phyloP scores from a whole-genome alignment of 2,329 filamentous ascomycete genomes.

The Capronia americana region DNA sequence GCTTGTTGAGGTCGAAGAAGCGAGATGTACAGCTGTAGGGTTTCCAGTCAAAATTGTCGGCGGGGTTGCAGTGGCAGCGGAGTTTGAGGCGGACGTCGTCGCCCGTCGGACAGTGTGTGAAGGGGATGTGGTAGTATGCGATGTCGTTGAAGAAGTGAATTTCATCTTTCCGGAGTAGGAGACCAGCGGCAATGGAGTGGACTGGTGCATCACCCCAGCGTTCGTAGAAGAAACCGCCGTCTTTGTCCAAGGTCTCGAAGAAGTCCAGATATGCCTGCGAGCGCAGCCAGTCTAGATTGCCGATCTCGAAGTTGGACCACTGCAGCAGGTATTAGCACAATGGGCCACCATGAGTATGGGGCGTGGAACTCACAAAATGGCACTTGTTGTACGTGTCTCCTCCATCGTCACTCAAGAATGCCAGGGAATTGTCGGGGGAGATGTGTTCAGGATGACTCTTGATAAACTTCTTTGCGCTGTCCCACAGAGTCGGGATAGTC shows the following conservation, averaged over 20 bases:
- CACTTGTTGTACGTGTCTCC: conserved; percentile 96
- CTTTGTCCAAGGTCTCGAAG: conserved; percentile 84
- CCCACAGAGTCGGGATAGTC: conserved; percentile 95
- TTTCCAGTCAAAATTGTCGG: conserved; percentile 99
- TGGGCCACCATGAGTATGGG: background rate
- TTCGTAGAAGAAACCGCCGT: conserved; percentile 98
- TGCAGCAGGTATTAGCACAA: conserved; percentile 47
- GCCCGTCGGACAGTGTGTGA: conserved; percentile 94
- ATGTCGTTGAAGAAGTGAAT: conserved; percentile 99
- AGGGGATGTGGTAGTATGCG: conserved; percentile 96
- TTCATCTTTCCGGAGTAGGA: conserved; percentile 89
- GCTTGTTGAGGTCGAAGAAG: conserved; percentile 81
- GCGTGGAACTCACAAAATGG: conserved; percentile 77
- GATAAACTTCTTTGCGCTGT: conserved; percentile 94
- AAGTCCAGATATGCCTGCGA: conserved; percentile 88
- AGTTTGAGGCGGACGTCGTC: conserved; percentile 83
- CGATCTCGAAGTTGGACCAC: conserved; percentile 99
- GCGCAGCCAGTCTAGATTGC: conserved; percentile 90
- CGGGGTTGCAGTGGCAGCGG: conserved; percentile 92
- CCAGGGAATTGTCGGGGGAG: conserved; percentile 81
- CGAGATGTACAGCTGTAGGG: conserved; percentile 91
- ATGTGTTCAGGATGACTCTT: conserved; percentile 88
- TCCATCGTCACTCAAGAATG: conserved; percentile 87
- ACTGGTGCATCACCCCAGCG: conserved; percentile 97
- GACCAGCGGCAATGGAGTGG: conserved; percentile 90